Conservation (phyloP, 2,329 filamentous ascomycete species). For the Cladophialophora chaetospira region DNA sequence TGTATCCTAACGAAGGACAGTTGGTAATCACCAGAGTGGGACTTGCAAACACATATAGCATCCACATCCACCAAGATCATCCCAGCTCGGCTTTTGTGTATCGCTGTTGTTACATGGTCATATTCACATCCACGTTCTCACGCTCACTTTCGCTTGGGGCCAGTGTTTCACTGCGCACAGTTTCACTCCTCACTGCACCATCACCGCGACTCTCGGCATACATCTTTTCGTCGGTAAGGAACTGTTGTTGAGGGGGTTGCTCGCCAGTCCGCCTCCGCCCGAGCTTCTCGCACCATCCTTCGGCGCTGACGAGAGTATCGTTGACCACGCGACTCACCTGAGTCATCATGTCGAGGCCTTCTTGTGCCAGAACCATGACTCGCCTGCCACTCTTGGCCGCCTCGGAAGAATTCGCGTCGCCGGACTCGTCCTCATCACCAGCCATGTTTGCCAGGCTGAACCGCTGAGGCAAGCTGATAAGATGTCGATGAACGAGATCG, state of each 20-base stretch:
- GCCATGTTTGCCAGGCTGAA: slow-evolving; percentile 71
- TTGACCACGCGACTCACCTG: slow-evolving; percentile 87
- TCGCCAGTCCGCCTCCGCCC: slow-evolving; percentile 51
- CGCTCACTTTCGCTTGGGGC: slow-evolving; percentile 1
- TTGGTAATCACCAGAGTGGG: not conserved
- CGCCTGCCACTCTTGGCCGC: slow-evolving; percentile 66
- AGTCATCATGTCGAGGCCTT: slow-evolving; percentile 90
- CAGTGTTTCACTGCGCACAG: slow-evolving; percentile 4
- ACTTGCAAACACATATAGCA: not conserved
- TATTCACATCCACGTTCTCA: slow-evolving; percentile 4
- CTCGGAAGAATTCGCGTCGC: slow-evolving; percentile 50
- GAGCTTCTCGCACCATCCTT: slow-evolving; percentile 83
- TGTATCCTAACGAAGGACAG: too few relatives aligned
- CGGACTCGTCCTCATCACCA: slow-evolving; percentile 43
- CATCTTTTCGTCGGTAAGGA: slow-evolving; percentile 13
- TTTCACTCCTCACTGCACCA: slow-evolving; percentile 12
- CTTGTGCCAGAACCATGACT: slow-evolving; percentile 81
- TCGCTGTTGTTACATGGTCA: slow-evolving; percentile 17
- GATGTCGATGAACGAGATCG: slow-evolving; percentile 76
- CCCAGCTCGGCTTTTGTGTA: slow-evolving; percentile 1
- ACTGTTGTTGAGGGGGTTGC: slow-evolving; percentile 7
- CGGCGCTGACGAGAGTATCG: slow-evolving; percentile 84
- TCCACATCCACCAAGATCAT: not conserved
- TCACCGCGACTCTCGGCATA: not conserved
- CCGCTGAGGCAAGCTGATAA: slow-evolving; percentile 80